A percentile compares a stretch with the other conserved stretches of the same genome.
Conservation (phyloP, 78 protist genomes). For the Salpingoeca rosetta region DNA sequence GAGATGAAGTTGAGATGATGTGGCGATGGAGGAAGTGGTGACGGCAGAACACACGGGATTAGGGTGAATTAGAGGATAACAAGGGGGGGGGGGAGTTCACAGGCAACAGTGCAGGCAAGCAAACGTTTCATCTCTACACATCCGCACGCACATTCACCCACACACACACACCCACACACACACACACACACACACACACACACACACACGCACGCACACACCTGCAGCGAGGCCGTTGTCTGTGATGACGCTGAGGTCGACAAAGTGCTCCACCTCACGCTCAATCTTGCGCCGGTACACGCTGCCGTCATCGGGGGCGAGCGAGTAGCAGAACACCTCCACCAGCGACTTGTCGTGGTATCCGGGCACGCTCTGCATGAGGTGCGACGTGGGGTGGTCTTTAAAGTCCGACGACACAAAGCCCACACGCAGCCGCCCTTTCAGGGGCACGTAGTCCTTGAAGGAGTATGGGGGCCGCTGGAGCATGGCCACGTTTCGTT, state of each 20-base stretch:
- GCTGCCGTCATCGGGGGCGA: background rate
- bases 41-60: too few relatives aligned
- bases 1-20: too few relatives aligned
- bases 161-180: too few relatives aligned
- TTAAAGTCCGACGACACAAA: background rate
- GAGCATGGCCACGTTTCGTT: background rate
- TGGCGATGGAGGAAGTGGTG: too few relatives aligned
- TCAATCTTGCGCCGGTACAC: background rate
- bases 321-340: background rate
- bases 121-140: too few relatives aligned
- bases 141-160: too few relatives aligned
- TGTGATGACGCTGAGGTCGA: background rate
- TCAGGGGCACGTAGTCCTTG: background rate
- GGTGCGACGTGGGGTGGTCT: background rate
- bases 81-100: too few relatives aligned
- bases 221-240: constrained; percentile 1
- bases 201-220: too few relatives aligned
- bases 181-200: too few relatives aligned
- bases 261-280: background rate
- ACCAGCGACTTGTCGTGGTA: background rate
- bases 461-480: background rate
- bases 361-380: background rate
- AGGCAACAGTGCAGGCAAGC: too few relatives aligned
- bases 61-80: too few relatives aligned
- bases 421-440: background rate